Evolutionary conservation across 2,329 filamentous ascomycete species (phyloP).

Genomic region (Fusarium aywerte): DNA sequence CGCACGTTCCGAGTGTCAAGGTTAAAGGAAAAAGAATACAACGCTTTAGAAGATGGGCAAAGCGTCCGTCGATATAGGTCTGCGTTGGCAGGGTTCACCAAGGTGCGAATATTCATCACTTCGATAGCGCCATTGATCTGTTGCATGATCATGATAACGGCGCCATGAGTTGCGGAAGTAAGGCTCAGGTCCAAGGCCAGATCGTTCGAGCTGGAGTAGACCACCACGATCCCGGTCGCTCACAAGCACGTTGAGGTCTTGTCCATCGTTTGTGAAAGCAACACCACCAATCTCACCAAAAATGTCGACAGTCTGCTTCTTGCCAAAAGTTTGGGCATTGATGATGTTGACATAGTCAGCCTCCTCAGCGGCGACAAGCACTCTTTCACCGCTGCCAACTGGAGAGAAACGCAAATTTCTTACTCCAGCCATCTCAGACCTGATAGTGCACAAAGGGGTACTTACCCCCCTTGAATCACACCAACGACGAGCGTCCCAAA

Average conservation of each 20-base stretch:
- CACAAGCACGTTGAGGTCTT: conserved; percentile 75
- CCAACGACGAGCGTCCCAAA: conserved; percentile 82
- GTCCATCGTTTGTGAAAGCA: conserved; percentile 72
- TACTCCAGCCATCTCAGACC: conserved; percentile 74
- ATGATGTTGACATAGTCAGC: conserved; percentile 79
- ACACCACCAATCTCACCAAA: conserved; percentile 81
- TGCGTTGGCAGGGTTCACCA: conserved; percentile 33
- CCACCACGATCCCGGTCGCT: conserved; percentile 74
- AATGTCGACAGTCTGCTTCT: conserved; percentile 76
- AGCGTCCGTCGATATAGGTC: conserved; percentile 29
- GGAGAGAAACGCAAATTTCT: conserved; percentile 79
- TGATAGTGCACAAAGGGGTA: conserved; percentile 64
- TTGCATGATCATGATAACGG: conserved; percentile 6
- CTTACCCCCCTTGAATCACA: conserved; percentile 61
- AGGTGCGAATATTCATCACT: conserved; percentile 12
- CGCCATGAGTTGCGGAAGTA: conserved; percentile 37
- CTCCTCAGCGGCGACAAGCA: conserved; percentile 79
- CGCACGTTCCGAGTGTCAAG: neutral
- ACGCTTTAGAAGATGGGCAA: conserved; percentile 28
- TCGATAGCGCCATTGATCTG: conserved; percentile 26
- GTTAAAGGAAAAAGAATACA: neutral
- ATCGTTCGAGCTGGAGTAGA: conserved; percentile 69
- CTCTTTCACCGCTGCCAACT: conserved; percentile 71
- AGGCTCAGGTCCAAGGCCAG: conserved; percentile 47
- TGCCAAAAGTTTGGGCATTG: conserved; percentile 70